phyloP scores from a whole-genome alignment of 1,139 yeast species.

The Kurtzmaniella quercitrusa region DNA sequence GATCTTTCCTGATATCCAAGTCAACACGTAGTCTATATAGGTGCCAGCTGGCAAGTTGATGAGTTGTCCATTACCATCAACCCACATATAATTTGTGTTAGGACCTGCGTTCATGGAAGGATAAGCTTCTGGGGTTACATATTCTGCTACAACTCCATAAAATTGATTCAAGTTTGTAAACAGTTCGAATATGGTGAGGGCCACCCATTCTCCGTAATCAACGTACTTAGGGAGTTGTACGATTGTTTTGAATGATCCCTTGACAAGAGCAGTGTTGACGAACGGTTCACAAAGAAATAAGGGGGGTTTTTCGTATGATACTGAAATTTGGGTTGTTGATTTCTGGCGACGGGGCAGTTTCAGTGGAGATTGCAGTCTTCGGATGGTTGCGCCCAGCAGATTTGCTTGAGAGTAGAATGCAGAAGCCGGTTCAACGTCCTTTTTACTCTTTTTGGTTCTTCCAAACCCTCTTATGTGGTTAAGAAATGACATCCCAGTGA shows the following conservation, averaged over 20 bases:
- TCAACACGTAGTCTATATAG: conserved; percentile 84
- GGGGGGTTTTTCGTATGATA: conserved; percentile 31
- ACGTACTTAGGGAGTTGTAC: conserved; percentile 94
- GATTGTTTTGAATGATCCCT: conserved; percentile 95
- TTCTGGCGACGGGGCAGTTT: conserved; percentile 30
- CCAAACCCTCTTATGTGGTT: conserved; percentile 59
- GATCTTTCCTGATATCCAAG: conserved; percentile 85
- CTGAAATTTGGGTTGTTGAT: neutral
- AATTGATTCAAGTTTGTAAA: conserved; percentile 83
- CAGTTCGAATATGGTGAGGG: conserved; percentile 85
- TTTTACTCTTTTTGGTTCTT: conserved; percentile 51
- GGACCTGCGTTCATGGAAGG: conserved; percentile 98
- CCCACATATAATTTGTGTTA: conserved; percentile 86
- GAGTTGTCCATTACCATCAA: conserved; percentile 72
- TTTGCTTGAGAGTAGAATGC: conserved; percentile 31
- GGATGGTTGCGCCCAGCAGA: conserved; percentile 30
- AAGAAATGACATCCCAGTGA: conserved; percentile 35
- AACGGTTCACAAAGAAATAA: conserved; percentile 88
- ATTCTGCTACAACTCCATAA: conserved; percentile 83
- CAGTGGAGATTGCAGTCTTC: conserved; percentile 35
- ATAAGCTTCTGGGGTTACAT: conserved; percentile 80
- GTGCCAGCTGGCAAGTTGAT: conserved; percentile 88
- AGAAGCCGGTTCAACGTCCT: conserved; percentile 34
- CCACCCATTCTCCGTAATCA: conserved; percentile 93
- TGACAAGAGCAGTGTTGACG: conserved; percentile 88